Conservation (phyloP, 1,284 basidiomycete genomes). For the Irpex lacteus region DNA sequence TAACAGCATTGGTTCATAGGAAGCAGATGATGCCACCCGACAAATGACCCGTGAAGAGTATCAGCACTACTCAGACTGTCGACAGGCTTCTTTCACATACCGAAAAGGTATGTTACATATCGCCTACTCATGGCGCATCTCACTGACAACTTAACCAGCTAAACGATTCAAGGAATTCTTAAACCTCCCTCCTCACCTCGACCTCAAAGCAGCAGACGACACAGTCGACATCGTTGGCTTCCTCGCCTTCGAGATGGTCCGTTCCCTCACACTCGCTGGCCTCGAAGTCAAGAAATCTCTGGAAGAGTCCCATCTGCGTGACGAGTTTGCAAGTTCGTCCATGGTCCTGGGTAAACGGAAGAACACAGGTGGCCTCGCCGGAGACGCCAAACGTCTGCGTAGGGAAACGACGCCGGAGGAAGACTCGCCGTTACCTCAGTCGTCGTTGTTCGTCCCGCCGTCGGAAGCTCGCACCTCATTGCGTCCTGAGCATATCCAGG, state of each 20-base stretch:
- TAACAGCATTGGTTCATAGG: constrained; percentile 39
- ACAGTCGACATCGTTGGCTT: constrained; percentile 97
- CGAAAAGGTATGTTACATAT: constrained; percentile 68
- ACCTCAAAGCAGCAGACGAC: constrained; percentile 92
- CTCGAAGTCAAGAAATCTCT: constrained; percentile 78
- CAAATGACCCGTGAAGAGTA: constrained; percentile 98
- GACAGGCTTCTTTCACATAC: constrained; percentile 96
- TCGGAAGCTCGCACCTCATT: constrained; percentile 77
- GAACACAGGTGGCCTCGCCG: constrained; percentile 34
- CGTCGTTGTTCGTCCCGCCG: constrained; percentile 76
- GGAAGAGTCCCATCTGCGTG: constrained; percentile 69
- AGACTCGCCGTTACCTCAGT: constrained; percentile 57
- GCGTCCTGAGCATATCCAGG: constrained; percentile 81
- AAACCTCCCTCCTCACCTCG: constrained; percentile 85
- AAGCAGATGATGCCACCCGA: constrained; percentile 93
- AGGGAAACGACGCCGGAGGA: constrained; percentile 57
- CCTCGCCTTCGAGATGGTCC: constrained; percentile 95
- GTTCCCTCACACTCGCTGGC: constrained; percentile 86
- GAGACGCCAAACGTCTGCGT: constrained; percentile 58
- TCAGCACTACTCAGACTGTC: constrained; percentile 95
- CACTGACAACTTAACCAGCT: constrained; percentile 40
- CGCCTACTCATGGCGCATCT: not conserved
- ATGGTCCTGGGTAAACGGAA: constrained; percentile 73
- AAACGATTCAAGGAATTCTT: constrained; percentile 97
- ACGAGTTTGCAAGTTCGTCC: constrained; percentile 53